Evolutionary conservation across 805 yeast species (phyloP), one percentile per base, ranked within the genome.

Genomic region (Wickerhamomyces sydowiorum): DNA sequence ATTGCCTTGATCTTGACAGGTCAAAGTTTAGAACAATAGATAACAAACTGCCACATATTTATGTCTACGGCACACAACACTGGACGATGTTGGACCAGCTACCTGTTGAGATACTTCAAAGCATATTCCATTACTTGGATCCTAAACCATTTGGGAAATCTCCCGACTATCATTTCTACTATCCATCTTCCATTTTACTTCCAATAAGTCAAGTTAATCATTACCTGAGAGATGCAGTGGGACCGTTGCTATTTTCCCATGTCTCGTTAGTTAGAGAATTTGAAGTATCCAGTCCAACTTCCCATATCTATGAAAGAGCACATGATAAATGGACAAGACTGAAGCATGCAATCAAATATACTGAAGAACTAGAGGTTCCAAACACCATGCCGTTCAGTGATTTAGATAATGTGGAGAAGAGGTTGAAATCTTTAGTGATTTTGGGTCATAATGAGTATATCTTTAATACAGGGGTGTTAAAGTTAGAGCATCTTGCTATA

Each of bases 371-470:
- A 9, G 35, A 32, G 13, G 20, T 32, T 3, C 35, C 35, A 19
- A 19, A 20, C 13, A 19, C 35, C 7, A 32, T 32, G 35, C 23
- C 23, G 19, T 19, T 32, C 3, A 19, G 23, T 19, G 35, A 32
- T 18, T 17, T 30, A 9, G 21, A 30, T 8, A 21, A 14, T 7
- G 3, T 30, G 4, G 15, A 19, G 15, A 39, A 40, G 43, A 38
- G 38, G 25, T 39, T 46, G 43, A 37, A 20, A 19, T 51, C 56
- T 4, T 37, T 52, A 32, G 49, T 46, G 1, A 32, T 54, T 1
- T 37, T 54, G 1, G 56, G 54, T 4, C 44, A 7, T 12, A 35
- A 6, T 19, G 32, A 8, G 24, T 37, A 9, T 12, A 23, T 8
- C 14, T 14, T 4, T 14, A 40, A 5, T 20, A 27, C 15, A 14